Conservation (phyloP, 805 yeast species). For the Pichia thaimueangensis region DNA sequence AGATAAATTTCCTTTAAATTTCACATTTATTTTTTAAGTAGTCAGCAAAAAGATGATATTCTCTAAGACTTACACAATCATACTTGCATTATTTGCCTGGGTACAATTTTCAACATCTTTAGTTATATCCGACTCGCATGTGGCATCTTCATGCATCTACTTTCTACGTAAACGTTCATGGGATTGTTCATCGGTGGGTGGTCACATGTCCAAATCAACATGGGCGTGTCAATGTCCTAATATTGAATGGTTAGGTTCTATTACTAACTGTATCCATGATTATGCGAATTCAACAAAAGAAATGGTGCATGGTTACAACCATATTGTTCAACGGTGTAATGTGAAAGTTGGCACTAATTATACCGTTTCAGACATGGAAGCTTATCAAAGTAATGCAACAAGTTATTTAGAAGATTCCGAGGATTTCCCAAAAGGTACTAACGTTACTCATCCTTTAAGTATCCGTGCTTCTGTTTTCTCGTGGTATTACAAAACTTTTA, state of each 20-base stretch:
- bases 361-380: conserved; percentile 29
- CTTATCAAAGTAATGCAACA: conserved; percentile 30
- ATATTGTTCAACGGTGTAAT: conserved; percentile 32
- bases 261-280: conserved; percentile 35
- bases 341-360: conserved; percentile 30
- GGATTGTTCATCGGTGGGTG: conserved; percentile 35
- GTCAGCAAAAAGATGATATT: too few species aligned
- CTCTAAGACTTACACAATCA: too few species aligned
- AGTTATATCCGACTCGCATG: conserved; percentile 4
- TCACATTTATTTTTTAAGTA: too few species aligned
- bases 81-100: too few species aligned
- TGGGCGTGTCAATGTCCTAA: conserved; percentile 38
- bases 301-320: conserved; percentile 35
- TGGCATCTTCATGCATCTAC: conserved; percentile 31
- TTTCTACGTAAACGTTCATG: conserved; percentile 32
- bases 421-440: conserved; percentile 16
- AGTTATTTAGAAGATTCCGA: conserved; percentile 25
- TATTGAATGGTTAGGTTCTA: conserved; percentile 38
- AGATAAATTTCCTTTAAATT: too few species aligned
- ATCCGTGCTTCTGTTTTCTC: conserved; percentile 29
- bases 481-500: conserved; percentile 31
- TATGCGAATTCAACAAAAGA: conserved; percentile 27
- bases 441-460: conserved; percentile 29
- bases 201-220: conserved; percentile 24
- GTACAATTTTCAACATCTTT: too few species aligned